Percentiles rank a stretch among this genome's conserved stretches.
Evolutionary conservation across 1,139 yeast genomes (phyloP).

Genomic region (Trichomonascaceae sp.): DNA sequence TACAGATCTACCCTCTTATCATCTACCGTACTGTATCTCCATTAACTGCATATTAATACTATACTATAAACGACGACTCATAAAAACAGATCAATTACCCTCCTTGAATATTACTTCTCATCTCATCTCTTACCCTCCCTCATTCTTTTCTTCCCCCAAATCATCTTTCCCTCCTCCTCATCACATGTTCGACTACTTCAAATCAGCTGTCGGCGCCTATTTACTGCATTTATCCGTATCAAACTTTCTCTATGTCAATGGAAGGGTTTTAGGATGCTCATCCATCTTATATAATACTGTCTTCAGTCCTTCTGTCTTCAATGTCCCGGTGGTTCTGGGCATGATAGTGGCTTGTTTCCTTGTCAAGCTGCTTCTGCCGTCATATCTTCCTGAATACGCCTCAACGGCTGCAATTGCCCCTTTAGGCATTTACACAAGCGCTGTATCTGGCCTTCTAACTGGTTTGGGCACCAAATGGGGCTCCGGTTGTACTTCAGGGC

Average conservation of each 20-base stretch:
- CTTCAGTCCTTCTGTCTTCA: slow-evolving; percentile 21
- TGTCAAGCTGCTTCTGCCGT: slow-evolving; percentile 26
- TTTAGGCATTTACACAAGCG: slow-evolving; percentile 14
- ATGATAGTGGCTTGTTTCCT: slow-evolving; percentile 26
- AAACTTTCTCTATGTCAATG: slow-evolving; percentile 34
- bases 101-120: too few species aligned
- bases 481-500: slow-evolving; percentile 48
- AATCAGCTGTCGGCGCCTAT: slow-evolving; percentile 40
- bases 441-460: slow-evolving; percentile 35
- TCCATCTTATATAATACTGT: slow-evolving; percentile 34
- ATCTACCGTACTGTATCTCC: too few species aligned
- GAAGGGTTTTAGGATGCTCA: slow-evolving; percentile 42
- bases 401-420: slow-evolving; percentile 17
- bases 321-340: slow-evolving; percentile 31
- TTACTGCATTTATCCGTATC: slow-evolving; percentile 42
- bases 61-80: too few species aligned
- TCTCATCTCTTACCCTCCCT: neutral
- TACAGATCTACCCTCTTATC: too few species aligned
- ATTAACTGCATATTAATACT: too few species aligned
- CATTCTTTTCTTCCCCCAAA: slow-evolving; percentile 11
- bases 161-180: neutral
- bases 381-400: slow-evolving; percentile 25
- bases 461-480: slow-evolving; percentile 44
- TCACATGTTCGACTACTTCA: slow-evolving; percentile 41
- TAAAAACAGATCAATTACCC: too few species aligned